Conservation (phyloP, 2,329 filamentous ascomycete genomes). For the Hirsutella thompsonii region DNA sequence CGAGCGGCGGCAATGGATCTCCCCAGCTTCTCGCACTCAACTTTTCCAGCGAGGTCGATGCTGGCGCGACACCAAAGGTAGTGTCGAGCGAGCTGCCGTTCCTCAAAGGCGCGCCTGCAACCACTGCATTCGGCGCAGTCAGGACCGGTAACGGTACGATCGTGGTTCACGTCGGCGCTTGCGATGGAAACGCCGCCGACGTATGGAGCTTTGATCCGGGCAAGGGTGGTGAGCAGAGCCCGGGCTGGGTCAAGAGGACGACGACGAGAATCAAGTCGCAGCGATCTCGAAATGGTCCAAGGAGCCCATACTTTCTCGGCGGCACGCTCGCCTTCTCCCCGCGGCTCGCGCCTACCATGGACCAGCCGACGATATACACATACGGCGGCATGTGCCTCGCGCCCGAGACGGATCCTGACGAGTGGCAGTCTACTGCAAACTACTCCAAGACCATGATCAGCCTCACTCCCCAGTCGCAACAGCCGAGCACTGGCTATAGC, state of each 20-base stretch:
- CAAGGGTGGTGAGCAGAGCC: conserved; percentile 13
- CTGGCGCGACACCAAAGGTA: conserved; percentile 31
- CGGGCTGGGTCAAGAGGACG: conserved; percentile 15
- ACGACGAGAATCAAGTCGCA: conserved; percentile 3
- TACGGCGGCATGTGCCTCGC: conserved; percentile 86
- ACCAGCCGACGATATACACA: conserved; percentile 49
- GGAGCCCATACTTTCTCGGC: conserved; percentile 37
- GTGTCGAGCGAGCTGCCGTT: conserved; percentile 52
- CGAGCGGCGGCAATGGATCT: conserved; percentile 25
- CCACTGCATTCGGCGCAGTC: conserved; percentile 52
- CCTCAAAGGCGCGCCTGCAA: conserved; percentile 29
- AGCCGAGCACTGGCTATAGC: conserved; percentile 15
- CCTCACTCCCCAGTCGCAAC: conserved; percentile 33
- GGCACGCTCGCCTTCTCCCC: conserved; percentile 55
- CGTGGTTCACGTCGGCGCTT: conserved; percentile 63
- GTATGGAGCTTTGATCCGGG: conserved; percentile 57
- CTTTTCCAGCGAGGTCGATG: conserved; percentile 42
- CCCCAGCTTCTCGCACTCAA: conserved; percentile 52
- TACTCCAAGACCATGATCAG: conserved; percentile 74
- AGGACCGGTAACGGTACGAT: conserved; percentile 57
- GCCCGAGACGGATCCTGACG: conserved; percentile 22
- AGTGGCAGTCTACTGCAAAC: conserved; percentile 55
- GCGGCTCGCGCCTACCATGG: conserved; percentile 37
- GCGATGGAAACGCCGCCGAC: conserved; percentile 38
- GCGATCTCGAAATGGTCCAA: conserved; percentile 4